Base-by-base conservation (phyloP, 1,139 yeast genomes). In the Hanseniaspora uvarum region DNA sequence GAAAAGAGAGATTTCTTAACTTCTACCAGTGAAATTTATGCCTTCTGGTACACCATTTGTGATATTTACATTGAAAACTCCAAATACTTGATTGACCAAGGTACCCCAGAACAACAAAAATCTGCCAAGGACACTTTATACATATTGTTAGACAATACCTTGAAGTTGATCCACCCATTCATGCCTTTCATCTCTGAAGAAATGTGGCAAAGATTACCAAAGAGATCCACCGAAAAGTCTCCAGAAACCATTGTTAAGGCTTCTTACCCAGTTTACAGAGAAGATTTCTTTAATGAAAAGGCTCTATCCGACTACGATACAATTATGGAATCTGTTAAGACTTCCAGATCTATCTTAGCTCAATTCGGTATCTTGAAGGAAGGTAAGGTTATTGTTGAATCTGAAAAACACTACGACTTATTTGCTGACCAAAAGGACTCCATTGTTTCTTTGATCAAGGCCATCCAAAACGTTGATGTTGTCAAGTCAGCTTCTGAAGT, bases 11-110 rank as follows among this genome's bases (percentile, higher is more conserved):
- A 92, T 63, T 92, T 92, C 74, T 78, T 86, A 66, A 92, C 81
- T 62, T 80, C 96, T 49, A 89, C 98, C 41, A 81, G 79, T 67
- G 81, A 86, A 53, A 80, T 89, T 59, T 92, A 92, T 75, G 85
- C 83, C 71, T 92, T 83, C 78, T 92, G 98, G 98, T 75, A 82
- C 57, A 95, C 88, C 69, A 77, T 92, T 62, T 92, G 98, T 77
- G 98, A 92, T 68, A 95, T 92, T 56, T 92, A 88, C 76, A 92
- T 92, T 71, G 98, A 92, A 75, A 92, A 92, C 78, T 88, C 96
- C 63, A 92, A 92, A 76, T 79, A 81, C 59, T 78, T 92, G 70
- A 88, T 92, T 66, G 79, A 86, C 65, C 96, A 89, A 70, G 98
- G 98, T 64, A 77, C 94, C 44, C 80, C 79, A 34, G 83, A 72